Conservation (phyloP, 345 rosid species). For the Gossypium stocksii region DNA sequence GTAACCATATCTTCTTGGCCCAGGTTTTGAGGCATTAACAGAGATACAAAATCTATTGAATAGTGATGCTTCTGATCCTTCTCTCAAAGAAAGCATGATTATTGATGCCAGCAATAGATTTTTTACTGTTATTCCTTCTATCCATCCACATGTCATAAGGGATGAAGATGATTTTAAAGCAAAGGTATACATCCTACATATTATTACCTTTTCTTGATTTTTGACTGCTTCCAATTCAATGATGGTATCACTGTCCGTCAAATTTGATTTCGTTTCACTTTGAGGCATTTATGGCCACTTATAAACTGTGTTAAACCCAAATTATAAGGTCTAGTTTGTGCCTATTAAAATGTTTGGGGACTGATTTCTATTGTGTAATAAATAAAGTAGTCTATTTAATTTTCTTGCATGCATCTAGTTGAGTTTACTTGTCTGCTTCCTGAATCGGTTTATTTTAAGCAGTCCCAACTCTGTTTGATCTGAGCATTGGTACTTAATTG, state of each 20-base stretch:
- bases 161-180: slow-evolving; percentile 86
- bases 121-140: slow-evolving; percentile 88
- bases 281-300: background rate
- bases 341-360: background rate
- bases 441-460: background rate
- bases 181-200: slow-evolving; percentile 47
- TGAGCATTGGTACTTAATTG: background rate
- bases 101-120: slow-evolving; percentile 92
- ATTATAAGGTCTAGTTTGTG: background rate
- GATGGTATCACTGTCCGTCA: background rate
- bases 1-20: slow-evolving; percentile 3
- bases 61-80: slow-evolving; percentile 35
- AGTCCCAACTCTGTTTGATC: background rate
- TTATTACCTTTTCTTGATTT: slow-evolving; percentile 7
- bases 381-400: background rate
- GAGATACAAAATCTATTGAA: slow-evolving; percentile 79
- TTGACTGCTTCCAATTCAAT: background rate
- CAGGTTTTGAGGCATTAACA: slow-evolving; percentile 91
- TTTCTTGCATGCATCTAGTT: background rate
- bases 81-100: slow-evolving; percentile 69
- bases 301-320: background rate
- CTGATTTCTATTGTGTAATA: background rate
- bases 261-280: background rate
- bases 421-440: background rate
- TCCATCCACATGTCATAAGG: slow-evolving; percentile 79